Evolutionary conservation across 331 rosid genomes (phyloP), one percentile per base, ranked within the genome.

Genomic region (Quercus tomentella): DNA sequence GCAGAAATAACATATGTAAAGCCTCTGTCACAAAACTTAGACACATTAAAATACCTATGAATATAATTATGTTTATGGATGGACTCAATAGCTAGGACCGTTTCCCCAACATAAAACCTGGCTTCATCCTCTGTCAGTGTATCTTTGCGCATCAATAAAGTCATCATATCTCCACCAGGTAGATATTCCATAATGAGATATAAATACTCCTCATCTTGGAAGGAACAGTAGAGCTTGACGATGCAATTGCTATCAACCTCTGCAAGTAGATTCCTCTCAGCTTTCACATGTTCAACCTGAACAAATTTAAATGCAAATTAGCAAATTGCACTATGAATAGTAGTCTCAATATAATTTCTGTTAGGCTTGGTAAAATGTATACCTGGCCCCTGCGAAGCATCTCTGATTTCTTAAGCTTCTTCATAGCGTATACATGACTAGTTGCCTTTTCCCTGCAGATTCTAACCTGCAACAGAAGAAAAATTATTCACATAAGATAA

Each of bases 301-400:
- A 77, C 16, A 52, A 66, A 66, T 49, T 55, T 16, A 30, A 73
- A 82, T 72, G 79, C 52, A 71, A 72, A 74, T 77, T 67, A 81
- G 33, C 26, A 60, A 65, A 21, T 76, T 57, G 80, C 37, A 56
- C 31, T 33, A 78, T 15, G 22, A 82, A 61, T 51, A 76, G 77
- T 55, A 78, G 52, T 58, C 56, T 21, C 31, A 20, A 80, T 61
- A 81, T 73, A 56, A 74, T 58, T 52, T 58, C 67, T 52, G 65
- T 26, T 65, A 33, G 49, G 15, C 52, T 62, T 45, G 52, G 56
- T 31, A 52, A 76, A 72, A 49, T 76, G 56, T 28, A 65, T 67
- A 93, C 99, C 91, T 96, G 99, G 87, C 99, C 98, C 84, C 98
- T 91, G 73, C 95, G 97, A 87, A 96, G 97, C 99, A 96, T 96